These are phyloP conservation scores for Ocimum tenuiflorum DNA, from an alignment of 257 asterid species.

Conservation along the genomic window DNA sequence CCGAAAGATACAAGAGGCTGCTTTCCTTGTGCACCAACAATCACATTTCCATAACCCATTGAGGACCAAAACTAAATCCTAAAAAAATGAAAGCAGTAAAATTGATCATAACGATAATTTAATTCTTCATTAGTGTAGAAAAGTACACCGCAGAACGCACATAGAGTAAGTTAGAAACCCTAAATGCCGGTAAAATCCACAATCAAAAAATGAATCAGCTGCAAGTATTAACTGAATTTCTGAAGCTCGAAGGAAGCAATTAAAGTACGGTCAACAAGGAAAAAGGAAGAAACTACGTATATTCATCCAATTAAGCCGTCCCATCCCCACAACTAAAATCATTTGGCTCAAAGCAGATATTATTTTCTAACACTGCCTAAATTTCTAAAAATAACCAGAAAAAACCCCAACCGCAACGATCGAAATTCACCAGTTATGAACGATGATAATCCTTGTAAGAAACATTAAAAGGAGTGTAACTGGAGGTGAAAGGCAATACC, in stretches of 20 bases:
- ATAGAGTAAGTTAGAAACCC: background rate
- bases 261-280: too few species aligned
- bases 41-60: slow-evolving; percentile 53
- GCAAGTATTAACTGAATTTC: background rate
- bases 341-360: background rate
- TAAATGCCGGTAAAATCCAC: background rate
- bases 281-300: too few species aligned
- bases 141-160: background rate
- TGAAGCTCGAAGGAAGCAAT: background rate
- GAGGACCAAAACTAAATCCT: slow-evolving; percentile 38
- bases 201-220: background rate
- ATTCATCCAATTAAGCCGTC: background rate
- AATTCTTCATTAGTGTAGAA: background rate
- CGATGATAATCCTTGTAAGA: background rate
- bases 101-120: background rate
- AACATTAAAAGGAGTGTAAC: background rate
- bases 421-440: background rate
- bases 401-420: background rate
- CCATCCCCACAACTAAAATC: background rate
- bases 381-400: background rate
- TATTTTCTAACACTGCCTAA: background rate
- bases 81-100: background rate
- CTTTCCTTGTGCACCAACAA: slow-evolving; percentile 39
- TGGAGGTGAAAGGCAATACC: background rate
- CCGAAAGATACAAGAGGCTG: slow-evolving; percentile 89